Conservation (phyloP, 2,329 filamentous ascomycete genomes). For the Trichoderma sp. region DNA sequence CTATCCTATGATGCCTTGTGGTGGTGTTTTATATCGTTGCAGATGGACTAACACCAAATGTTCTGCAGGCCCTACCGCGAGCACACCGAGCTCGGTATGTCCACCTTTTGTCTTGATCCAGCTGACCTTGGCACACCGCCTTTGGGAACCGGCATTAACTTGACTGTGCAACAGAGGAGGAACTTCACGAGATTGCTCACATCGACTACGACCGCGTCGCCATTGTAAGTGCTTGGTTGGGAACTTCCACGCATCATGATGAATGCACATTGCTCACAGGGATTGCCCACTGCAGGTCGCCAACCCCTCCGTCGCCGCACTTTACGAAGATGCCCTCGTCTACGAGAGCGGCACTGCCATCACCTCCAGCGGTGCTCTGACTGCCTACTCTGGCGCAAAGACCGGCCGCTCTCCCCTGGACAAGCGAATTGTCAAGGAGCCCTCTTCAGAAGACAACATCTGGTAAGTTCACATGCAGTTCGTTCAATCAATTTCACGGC, state of each 20-base stretch:
- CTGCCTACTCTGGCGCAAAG: constrained; percentile 97
- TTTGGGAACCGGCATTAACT: constrained; percentile 3
- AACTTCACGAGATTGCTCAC: constrained; percentile 95
- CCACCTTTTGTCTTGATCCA: constrained; percentile 5
- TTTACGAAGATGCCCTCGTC: constrained; percentile 97
- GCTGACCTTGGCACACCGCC: constrained; percentile 5
- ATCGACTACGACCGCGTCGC: constrained; percentile 99
- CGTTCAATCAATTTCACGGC: background rate
- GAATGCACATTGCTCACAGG: background rate
- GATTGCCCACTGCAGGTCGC: constrained; percentile 52
- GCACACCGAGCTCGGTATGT: constrained; percentile 83
- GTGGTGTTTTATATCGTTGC: background rate
- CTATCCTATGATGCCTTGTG: background rate
- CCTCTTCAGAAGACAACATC: constrained; percentile 82
- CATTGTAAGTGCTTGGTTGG: constrained; percentile 66
- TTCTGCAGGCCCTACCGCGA: constrained; percentile 68
- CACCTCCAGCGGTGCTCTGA: constrained; percentile 90
- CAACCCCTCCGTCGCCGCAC: constrained; percentile 90
- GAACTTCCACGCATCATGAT: background rate
- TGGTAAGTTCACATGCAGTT: constrained; percentile 56
- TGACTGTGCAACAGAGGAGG: constrained; percentile 61
- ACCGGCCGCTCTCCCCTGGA: constrained; percentile 94
- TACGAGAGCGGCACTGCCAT: constrained; percentile 98
- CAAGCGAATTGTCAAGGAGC: constrained; percentile 95
- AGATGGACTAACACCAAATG: constrained; percentile 28